Percentiles rank a stretch among this genome's conserved stretches.
Evolutionary conservation across 2,329 filamentous ascomycete species (phyloP).

Genomic region (Byssochlamys sp.): DNA sequence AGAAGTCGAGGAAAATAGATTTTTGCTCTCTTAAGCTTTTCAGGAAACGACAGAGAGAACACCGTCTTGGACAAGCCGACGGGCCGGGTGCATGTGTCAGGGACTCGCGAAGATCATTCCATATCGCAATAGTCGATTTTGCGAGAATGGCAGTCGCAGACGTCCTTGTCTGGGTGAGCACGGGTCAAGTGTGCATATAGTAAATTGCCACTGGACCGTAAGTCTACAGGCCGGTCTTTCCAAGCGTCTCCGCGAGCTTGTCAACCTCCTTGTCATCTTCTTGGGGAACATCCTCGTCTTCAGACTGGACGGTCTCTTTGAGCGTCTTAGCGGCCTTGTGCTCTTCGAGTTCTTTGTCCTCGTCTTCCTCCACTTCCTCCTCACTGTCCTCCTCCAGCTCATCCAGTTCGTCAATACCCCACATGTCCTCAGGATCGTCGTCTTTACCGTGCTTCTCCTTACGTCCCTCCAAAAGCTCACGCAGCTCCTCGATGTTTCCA

Average conservation of each 20-base stretch:
- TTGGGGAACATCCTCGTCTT: conserved; percentile 57
- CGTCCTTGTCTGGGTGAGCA: neutral
- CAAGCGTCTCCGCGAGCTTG: conserved; percentile 63
- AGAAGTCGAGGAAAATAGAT: neutral
- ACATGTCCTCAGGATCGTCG: conserved; percentile 64
- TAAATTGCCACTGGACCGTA: neutral
- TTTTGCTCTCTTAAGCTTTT: neutral
- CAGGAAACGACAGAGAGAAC: neutral
- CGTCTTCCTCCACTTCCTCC: conserved; percentile 60
- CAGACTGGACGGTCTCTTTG: conserved; percentile 49
- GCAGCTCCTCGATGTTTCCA: conserved; percentile 56
- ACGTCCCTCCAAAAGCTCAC: conserved; percentile 62
- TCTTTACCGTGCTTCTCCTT: conserved; percentile 58
- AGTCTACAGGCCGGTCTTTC: conserved; percentile 49
- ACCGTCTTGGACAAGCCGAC: neutral
- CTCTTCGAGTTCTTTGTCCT: conserved; percentile 54
- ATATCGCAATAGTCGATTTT: neutral
- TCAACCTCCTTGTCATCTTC: conserved; percentile 74
- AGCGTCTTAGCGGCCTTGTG: conserved; percentile 56
- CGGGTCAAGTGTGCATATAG: neutral
- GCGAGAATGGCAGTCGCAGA: neutral
- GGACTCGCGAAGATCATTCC: neutral
- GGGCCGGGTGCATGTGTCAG: neutral
- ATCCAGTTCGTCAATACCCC: conserved; percentile 76
- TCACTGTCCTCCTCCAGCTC: conserved; percentile 69